Evolutionary conservation across 306 rosid species (phyloP).

Genomic region (Vigna reflexopilosa): DNA sequence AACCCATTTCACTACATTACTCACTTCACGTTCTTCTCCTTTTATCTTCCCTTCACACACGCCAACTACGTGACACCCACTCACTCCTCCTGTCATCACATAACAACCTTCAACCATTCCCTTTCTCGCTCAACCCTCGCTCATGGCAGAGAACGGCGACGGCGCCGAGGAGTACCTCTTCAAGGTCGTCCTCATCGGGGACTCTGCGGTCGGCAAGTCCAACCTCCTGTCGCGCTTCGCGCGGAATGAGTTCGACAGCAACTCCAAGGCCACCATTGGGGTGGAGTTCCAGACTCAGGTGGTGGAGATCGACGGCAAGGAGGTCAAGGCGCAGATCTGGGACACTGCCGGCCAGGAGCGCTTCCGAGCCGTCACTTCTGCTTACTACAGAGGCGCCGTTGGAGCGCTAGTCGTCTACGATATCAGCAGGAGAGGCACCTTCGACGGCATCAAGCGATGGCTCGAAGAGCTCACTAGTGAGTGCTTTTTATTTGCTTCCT

Average conservation of each 20-base stretch:
- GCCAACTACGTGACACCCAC: slow-evolving; percentile 30
- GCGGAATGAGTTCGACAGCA: slow-evolving; percentile 77
- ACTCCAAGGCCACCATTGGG: slow-evolving; percentile 88
- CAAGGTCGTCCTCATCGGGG: slow-evolving; percentile 88
- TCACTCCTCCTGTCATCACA: not conserved
- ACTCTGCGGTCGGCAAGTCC: slow-evolving; percentile 95
- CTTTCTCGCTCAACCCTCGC: slow-evolving; percentile 18
- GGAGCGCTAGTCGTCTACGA: slow-evolving; percentile 88
- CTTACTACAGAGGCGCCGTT: slow-evolving; percentile 94
- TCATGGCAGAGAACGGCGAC: slow-evolving; percentile 52
- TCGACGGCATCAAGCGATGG: slow-evolving; percentile 81
- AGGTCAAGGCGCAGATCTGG: slow-evolving; percentile 97
- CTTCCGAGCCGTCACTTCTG: slow-evolving; percentile 91
- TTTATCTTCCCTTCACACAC: no score
- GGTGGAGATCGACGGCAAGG: slow-evolving; percentile 82
- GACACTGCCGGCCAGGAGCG: slow-evolving; percentile 97
- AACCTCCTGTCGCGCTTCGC: slow-evolving; percentile 84
- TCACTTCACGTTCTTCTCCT: not conserved
- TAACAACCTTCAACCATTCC: no score
- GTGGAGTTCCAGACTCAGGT: slow-evolving; percentile 89
- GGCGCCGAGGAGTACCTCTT: slow-evolving; percentile 78
- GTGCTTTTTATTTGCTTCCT: not conserved
- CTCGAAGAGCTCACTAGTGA: slow-evolving; percentile 79
- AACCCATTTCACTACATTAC: not conserved
- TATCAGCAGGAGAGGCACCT: slow-evolving; percentile 66